Percentiles rank a stretch among this genome's conserved stretches.
Conservation (phyloP, 495 filamentous ascomycete species). For the Aspergillus panamensis region DNA sequence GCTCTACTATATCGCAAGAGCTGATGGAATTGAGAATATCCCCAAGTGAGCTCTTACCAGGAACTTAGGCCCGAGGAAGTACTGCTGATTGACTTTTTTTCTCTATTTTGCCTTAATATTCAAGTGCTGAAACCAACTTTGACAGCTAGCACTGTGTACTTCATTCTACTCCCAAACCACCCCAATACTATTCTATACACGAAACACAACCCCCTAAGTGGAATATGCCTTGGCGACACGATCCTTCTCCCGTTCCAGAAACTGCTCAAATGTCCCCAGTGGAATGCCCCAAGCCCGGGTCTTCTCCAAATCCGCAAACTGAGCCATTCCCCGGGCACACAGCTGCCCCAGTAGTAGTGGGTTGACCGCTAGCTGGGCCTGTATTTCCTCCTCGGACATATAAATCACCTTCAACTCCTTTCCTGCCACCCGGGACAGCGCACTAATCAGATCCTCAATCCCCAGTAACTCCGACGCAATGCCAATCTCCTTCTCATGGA, state of each 20-base stretch:
- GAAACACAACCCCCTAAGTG: not conserved
- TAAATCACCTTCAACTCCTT: conserved; percentile 32
- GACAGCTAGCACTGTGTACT: not conserved
- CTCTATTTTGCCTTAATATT: not conserved
- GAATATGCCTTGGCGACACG: conserved; percentile 25
- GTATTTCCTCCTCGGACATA: conserved; percentile 38
- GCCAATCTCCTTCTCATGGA: conserved; percentile 35
- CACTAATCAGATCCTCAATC: conserved; percentile 28
- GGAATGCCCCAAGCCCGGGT: conserved; percentile 31
- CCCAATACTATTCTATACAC: not conserved
- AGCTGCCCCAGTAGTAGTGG: conserved; percentile 31
- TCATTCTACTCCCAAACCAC: not conserved
- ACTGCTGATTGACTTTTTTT: no score
- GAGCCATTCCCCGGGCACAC: conserved; percentile 26
- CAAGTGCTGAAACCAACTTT: not conserved
- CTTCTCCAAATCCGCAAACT: conserved; percentile 35
- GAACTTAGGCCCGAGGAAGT: not conserved
- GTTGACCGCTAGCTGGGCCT: conserved; percentile 25
- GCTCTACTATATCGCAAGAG: not conserved
- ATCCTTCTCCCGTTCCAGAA: conserved; percentile 37
- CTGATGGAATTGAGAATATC: not conserved
- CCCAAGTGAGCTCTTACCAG: not conserved
- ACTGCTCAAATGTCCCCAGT: conserved; percentile 35
- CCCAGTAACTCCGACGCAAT: conserved; percentile 37
- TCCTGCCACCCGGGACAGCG: conserved; percentile 31